Evolutionary conservation across 805 yeast genomes (phyloP).

Genomic region (Schizosaccharomyces octosporus): DNA sequence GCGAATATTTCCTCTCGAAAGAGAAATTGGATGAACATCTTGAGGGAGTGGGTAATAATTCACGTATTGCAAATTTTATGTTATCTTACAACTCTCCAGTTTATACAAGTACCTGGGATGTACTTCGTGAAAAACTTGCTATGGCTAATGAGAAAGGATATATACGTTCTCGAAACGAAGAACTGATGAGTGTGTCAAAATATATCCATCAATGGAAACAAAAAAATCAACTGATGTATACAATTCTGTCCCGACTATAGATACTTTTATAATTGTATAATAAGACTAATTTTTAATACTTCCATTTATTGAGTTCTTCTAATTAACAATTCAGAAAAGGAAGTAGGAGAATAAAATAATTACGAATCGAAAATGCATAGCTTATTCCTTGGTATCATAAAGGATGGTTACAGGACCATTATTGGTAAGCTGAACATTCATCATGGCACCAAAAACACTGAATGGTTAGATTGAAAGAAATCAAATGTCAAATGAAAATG

Average conservation of each 20-base stretch:
- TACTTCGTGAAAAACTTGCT: background rate
- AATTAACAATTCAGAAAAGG: no score
- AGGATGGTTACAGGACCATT: slow-evolving; percentile 86
- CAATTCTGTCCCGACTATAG: no score
- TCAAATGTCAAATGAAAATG: no score
- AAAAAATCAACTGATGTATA: no score
- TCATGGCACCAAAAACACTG: slow-evolving; percentile 90
- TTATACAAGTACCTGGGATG: background rate
- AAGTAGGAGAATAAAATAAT: no score
- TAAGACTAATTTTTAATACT: no score
- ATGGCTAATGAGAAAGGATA: background rate
- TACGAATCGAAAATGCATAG: no score
- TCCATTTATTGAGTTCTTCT: no score
- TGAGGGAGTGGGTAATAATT: background rate
- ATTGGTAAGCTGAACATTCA: slow-evolving; percentile 71
- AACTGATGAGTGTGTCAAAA: no score
- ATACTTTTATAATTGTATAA: no score
- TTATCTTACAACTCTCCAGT: background rate
- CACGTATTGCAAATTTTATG: background rate
- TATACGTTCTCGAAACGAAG: slow-evolving; percentile 10
- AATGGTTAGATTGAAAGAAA: slow-evolving; percentile 9
- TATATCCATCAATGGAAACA: no score
- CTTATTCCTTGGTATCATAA: slow-evolving; percentile 31
- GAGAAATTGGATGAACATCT: background rate
- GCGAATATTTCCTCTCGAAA: slow-evolving; percentile 1